Evolutionary conservation across 345 rosid genomes (phyloP).

Genomic region (Hibiscus mutabilis): DNA sequence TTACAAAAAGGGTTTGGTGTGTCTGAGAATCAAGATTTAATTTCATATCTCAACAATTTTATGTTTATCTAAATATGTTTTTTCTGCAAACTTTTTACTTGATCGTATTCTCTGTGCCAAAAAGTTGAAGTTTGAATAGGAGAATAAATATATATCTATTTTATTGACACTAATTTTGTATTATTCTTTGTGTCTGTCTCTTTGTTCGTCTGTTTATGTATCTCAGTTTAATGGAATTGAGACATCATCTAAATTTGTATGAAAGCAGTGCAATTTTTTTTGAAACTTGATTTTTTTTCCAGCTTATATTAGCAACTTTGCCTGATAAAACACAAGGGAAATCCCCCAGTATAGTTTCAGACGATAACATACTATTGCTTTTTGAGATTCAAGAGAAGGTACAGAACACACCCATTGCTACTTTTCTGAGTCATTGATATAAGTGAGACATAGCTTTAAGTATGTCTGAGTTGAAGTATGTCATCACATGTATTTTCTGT

Average conservation of each 20-base stretch:
- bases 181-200: neutral
- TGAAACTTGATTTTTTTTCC: slow-evolving; percentile 17
- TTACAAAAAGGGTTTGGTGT: neutral
- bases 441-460: neutral
- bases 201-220: neutral
- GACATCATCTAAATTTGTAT: neutral
- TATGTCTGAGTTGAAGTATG: neutral
- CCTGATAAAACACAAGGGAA: slow-evolving; percentile 50
- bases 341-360: slow-evolving; percentile 66
- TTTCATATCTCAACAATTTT: neutral
- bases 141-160: neutral
- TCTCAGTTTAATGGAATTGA: neutral
- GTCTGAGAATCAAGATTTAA: neutral
- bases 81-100: neutral
- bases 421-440: slow-evolving; percentile 2
- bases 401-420: slow-evolving; percentile 11
- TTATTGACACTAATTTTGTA: neutral
- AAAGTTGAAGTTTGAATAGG: neutral
- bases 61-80: neutral
- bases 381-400: slow-evolving; percentile 96
- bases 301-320: slow-evolving; percentile 80
- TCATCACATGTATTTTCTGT: slow-evolving; percentile 10
- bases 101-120: neutral
- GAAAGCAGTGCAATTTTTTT: neutral
- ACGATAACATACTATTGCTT: slow-evolving; percentile 75